phyloP scores from a whole-genome alignment of 1,139 yeast species.

The Kazachstania sp. region DNA sequence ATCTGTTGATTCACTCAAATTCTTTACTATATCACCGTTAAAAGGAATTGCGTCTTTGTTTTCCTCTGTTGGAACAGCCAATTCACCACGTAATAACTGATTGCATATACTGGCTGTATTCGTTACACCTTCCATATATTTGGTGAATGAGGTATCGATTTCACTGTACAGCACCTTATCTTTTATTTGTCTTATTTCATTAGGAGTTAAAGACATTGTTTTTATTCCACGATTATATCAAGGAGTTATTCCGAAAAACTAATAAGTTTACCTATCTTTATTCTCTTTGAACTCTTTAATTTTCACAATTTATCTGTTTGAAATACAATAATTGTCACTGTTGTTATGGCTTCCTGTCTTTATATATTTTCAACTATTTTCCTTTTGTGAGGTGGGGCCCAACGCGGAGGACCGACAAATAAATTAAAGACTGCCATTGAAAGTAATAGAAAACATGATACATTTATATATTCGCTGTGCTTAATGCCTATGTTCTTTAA shows the following conservation, averaged over 20 bases:
- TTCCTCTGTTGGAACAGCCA: conserved; percentile 6
- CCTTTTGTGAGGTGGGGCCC: too few species aligned
- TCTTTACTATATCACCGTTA: conserved; percentile 8
- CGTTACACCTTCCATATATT: conserved; percentile 17
- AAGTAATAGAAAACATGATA: too few species aligned
- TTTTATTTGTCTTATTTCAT: conserved; percentile 16
- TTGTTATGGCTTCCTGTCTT: too few species aligned
- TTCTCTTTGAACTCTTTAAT: too few species aligned
- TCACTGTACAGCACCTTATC: conserved; percentile 23
- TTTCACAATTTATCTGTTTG: too few species aligned
- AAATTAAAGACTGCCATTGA: too few species aligned
- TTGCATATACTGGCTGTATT: conserved; percentile 14
- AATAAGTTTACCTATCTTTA: too few species aligned
- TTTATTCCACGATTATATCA: background rate
- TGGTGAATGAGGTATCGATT: conserved; percentile 19
- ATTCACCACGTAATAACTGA: conserved; percentile 13
- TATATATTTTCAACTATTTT: background rate
- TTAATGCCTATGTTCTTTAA: too few species aligned
- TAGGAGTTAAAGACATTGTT: conserved; percentile 12
- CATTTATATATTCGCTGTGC: too few species aligned
- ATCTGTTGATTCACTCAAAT: conserved; percentile 12
- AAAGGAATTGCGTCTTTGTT: conserved; percentile 8
- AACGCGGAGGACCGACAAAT: too few species aligned
- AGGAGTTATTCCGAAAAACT: background rate
- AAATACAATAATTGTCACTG: too few species aligned